Conservation (phyloP, 306 rosid genomes). For the Medicago ruthenica region DNA sequence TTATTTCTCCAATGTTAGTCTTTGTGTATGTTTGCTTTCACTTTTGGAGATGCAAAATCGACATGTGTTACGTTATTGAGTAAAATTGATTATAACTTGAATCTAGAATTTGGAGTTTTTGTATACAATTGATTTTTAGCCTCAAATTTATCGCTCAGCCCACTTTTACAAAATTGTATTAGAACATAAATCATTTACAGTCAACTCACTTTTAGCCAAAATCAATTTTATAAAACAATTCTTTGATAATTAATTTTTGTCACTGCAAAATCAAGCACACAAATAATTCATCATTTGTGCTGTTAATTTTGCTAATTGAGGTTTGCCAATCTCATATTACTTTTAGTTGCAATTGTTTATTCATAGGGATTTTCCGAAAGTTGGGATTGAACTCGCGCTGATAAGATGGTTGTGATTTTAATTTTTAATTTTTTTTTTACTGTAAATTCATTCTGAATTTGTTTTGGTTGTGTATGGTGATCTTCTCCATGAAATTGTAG, state of each 20-base stretch:
- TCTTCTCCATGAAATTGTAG: neutral
- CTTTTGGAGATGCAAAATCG: too few species aligned
- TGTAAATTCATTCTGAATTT: slow-evolving; percentile 12
- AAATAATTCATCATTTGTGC: neutral
- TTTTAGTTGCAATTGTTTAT: slow-evolving; percentile 20
- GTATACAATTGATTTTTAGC: neutral
- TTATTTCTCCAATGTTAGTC: neutral
- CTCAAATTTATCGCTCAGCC: neutral
- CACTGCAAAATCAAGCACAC: neutral
- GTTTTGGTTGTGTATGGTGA: too few species aligned
- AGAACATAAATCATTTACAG: too few species aligned
- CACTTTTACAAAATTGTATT: too few species aligned
- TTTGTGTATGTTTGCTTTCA: too few species aligned
- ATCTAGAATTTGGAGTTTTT: neutral
- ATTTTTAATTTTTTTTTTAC: neutral
- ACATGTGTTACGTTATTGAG: neutral
- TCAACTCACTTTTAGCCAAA: neutral
- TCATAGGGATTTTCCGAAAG: neutral
- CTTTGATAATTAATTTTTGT: too few species aligned
- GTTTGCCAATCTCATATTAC: slow-evolving; percentile 11
- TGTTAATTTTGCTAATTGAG: slow-evolving; percentile 27
- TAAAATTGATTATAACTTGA: neutral
- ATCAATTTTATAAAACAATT: too few species aligned
- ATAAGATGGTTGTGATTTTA: slow-evolving; percentile 9
- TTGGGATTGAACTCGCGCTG: neutral